Conservation (phyloP, 2,329 filamentous ascomycete species). For the Aspergillus fischeri region DNA sequence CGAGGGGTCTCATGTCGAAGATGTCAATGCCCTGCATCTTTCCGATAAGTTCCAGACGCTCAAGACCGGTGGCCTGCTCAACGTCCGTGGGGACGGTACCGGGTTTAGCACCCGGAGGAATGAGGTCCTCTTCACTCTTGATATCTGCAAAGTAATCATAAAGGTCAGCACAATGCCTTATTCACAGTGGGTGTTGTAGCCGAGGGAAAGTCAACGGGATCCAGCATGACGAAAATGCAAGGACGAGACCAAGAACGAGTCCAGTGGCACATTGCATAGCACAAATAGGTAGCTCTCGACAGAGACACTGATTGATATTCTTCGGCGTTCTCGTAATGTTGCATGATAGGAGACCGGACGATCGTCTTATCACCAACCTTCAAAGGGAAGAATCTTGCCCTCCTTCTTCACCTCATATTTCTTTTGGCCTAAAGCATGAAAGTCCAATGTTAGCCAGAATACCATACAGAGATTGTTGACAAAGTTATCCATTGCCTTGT, state of each 20-base stretch:
- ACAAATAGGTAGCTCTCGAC: neutral
- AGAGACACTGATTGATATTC: neutral
- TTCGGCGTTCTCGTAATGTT: neutral
- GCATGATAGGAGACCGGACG: neutral
- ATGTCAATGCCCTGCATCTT: conserved; percentile 99
- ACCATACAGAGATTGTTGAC: neutral
- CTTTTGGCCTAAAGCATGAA: conserved; percentile 25
- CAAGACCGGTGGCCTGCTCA: conserved; percentile 93
- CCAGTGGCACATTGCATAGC: neutral
- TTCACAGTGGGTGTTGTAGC: conserved; percentile 2
- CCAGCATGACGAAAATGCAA: neutral
- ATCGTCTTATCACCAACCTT: conserved; percentile 34
- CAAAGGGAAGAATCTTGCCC: conserved; percentile 43
- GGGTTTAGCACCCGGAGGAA: conserved; percentile 73
- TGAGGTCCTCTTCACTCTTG: conserved; percentile 73
- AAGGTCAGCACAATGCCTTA: conserved; percentile 11
- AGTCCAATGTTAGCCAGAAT: conserved; percentile 22
- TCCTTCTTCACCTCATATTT: conserved; percentile 40
- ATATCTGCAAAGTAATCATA: conserved; percentile 60
- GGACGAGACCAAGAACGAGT: neutral
- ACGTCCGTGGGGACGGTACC: conserved; percentile 90
- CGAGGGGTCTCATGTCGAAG: conserved; percentile 97
- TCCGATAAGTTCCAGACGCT: conserved; percentile 96
- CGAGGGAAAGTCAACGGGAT: neutral
- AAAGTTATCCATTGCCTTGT: neutral